A percentile compares a stretch with the other conserved stretches of the same genome.
Evolutionary conservation across 768 basidiomycete genomes (phyloP).

Genomic region (Mycena metata): DNA sequence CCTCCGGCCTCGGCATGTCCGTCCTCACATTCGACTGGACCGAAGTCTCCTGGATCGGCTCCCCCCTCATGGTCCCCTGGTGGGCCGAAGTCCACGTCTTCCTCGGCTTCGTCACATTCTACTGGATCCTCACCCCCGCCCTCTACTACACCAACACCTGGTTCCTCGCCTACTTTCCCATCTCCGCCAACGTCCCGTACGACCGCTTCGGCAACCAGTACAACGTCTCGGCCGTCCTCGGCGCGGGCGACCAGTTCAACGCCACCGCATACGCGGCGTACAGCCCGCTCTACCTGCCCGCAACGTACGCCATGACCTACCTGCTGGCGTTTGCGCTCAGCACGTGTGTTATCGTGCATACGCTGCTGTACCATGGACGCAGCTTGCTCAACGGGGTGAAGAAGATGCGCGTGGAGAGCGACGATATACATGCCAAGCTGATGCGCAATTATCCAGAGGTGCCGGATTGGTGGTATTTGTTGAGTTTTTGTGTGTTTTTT

Average conservation of each 20-base stretch:
- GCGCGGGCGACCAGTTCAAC: conserved; percentile 77
- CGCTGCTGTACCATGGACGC: conserved; percentile 86
- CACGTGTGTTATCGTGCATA: conserved; percentile 91
- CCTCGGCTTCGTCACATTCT: conserved; percentile 88
- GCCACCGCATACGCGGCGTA: conserved; percentile 82
- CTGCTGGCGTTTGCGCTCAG: conserved; percentile 87
- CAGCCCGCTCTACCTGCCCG: conserved; percentile 92
- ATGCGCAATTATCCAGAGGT: conserved; percentile 96
- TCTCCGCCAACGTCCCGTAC: conserved; percentile 81
- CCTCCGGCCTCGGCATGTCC: conserved; percentile 80
- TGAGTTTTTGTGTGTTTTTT: conserved; percentile 77
- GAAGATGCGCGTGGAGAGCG: conserved; percentile 81
- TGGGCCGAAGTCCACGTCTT: conserved; percentile 97
- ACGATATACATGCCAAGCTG: conserved; percentile 95
- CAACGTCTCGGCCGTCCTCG: conserved; percentile 82
- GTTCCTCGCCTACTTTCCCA: conserved; percentile 90
- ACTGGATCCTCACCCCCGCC: conserved; percentile 91
- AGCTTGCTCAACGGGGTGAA: conserved; percentile 79
- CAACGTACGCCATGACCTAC: conserved; percentile 91
- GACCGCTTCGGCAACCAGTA: conserved; percentile 87
- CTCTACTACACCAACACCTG: conserved; percentile 95
- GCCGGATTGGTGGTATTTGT: conserved; percentile 89
- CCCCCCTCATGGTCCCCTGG: conserved; percentile 90
- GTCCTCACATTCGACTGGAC: conserved; percentile 85
- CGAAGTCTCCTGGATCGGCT: conserved; percentile 78